Evolutionary conservation across 306 rosid genomes (phyloP).

Genomic region (Hippophae rhamnoides): DNA sequence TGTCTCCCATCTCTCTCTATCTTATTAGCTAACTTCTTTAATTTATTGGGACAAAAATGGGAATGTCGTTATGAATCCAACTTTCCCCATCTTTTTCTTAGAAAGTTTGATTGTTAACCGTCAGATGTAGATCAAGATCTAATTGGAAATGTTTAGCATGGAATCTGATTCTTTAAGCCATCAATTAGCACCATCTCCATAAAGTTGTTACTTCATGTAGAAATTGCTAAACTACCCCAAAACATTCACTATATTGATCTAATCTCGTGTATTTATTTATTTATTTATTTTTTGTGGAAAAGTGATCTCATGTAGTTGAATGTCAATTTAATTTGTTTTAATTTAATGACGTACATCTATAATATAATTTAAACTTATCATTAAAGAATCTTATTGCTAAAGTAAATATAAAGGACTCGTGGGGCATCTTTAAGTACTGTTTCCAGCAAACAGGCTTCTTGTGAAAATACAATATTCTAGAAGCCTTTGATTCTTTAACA

Average conservation of each 20-base stretch:
- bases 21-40: conserved; percentile 14
- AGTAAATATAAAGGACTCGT: conserved; percentile 28
- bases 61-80: conserved; percentile 27
- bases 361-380: too few relatives aligned
- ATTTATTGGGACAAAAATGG: conserved; percentile 20
- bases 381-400: too few relatives aligned
- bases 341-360: too few relatives aligned
- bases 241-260: conserved; percentile 3
- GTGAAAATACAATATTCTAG: conserved; percentile 57
- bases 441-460: conserved; percentile 33
- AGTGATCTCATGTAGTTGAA: not conserved
- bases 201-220: conserved; percentile 13
- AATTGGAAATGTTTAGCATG: too few relatives aligned
- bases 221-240: conserved; percentile 24
- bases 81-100: conserved; percentile 15
- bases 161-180: too few relatives aligned
- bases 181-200: too few relatives aligned
- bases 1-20: not conserved
- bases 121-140: too few relatives aligned
- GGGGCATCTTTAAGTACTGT: conserved; percentile 43
- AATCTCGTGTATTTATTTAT: not conserved
- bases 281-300: not conserved
- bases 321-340: conserved; percentile 9
- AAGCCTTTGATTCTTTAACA: conserved; percentile 41
- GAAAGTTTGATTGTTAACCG: too few relatives aligned